These are phyloP conservation scores for Auriscalpium orientale DNA, from an alignment of 768 basidiomycete genomes.

Conservation along the genomic window DNA sequence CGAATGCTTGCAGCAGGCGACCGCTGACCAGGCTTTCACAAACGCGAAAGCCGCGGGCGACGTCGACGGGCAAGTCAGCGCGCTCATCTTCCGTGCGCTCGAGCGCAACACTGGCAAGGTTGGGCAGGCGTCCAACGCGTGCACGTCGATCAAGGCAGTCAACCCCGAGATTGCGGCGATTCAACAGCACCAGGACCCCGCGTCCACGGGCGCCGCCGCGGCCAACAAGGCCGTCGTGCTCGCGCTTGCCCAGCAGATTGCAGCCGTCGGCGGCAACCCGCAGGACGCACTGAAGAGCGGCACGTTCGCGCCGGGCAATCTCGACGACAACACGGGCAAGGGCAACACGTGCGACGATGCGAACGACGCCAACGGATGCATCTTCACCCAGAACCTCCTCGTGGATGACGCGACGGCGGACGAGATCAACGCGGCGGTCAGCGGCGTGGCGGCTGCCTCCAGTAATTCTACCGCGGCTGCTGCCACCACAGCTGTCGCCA, in stretches of 20 bases:
- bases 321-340: conserved; percentile 43
- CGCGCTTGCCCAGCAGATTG: conserved; percentile 57
- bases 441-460: conserved; percentile 37
- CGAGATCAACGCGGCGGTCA: conserved; percentile 49
- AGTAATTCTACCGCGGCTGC: conserved; percentile 14
- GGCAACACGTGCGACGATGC: conserved; percentile 32
- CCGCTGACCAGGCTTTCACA: conserved; percentile 63
- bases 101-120: conserved; percentile 58
- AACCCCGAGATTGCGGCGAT: conserved; percentile 65
- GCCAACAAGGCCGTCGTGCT: conserved; percentile 59
- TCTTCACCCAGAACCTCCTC: conserved; percentile 53
- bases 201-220: conserved; percentile 46
- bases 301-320: conserved; percentile 52
- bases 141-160: conserved; percentile 45
- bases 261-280: conserved; percentile 55
- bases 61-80: conserved; percentile 46
- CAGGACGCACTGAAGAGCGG: conserved; percentile 50
- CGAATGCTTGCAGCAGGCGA: conserved; percentile 58
- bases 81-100: conserved; percentile 55
- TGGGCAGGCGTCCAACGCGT: conserved; percentile 38
- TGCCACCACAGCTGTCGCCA: not conserved
- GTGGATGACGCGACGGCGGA: conserved; percentile 47
- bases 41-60: conserved; percentile 60
- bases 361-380: conserved; percentile 51
- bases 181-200: conserved; percentile 58